Evolutionary conservation across 2,329 filamentous ascomycete species (phyloP).

Genomic region (Phyllosticta citrichinensis): DNA sequence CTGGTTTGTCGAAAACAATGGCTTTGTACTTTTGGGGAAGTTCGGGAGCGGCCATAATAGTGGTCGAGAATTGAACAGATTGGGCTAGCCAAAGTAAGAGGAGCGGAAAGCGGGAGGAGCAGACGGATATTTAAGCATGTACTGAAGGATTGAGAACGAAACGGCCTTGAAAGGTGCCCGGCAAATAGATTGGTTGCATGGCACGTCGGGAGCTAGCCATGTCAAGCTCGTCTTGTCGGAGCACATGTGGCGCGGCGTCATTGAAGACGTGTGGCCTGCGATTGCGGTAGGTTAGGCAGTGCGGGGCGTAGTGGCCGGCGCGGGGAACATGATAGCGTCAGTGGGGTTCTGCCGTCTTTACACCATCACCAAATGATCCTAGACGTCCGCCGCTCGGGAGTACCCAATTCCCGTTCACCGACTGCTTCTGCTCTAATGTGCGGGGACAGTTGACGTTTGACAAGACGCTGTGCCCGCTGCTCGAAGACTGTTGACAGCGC

Average conservation of each 20-base stretch:
- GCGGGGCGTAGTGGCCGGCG: not conserved
- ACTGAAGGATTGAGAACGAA: not conserved
- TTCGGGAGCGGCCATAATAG: constrained; percentile 17
- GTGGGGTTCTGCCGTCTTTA: not conserved
- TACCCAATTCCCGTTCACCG: not conserved
- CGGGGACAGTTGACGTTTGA: not conserved
- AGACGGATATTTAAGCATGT: not conserved
- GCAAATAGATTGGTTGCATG: not conserved
- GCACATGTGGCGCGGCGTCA: not conserved
- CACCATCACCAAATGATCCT: not conserved
- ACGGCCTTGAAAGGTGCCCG: not conserved
- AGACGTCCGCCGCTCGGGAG: not conserved
- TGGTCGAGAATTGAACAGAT: not conserved
- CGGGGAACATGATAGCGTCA: not conserved
- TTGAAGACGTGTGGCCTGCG: not conserved
- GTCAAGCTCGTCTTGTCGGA: not conserved
- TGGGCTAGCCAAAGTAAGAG: not conserved
- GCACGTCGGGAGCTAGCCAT: no score
- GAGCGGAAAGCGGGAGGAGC: not conserved
- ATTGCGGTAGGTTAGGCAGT: not conserved
- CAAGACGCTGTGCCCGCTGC: not conserved
- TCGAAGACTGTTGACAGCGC: not conserved
- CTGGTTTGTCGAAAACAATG: constrained; percentile 54
- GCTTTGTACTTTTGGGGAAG: constrained; percentile 53
- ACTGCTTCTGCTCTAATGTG: not conserved